phyloP scores from a whole-genome alignment of 192 early-diverging fungal genomes.

The Backusella morwellensis region DNA sequence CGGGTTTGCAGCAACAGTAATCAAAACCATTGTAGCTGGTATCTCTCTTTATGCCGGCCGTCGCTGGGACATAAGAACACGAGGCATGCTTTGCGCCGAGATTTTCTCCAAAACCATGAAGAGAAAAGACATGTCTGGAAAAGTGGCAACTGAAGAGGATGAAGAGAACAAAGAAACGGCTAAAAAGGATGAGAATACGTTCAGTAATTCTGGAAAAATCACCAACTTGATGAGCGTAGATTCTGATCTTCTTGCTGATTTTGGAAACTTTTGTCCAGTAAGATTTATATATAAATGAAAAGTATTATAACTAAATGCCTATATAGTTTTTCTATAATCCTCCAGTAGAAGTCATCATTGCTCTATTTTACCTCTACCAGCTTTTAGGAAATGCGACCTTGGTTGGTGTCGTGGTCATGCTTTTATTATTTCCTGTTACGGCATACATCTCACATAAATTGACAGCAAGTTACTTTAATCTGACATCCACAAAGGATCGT shows the following conservation, averaged over 20 bases:
- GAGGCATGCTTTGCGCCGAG: constrained; percentile 58
- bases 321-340: constrained; percentile 46
- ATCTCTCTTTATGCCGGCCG: constrained; percentile 45
- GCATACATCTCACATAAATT: constrained; percentile 19
- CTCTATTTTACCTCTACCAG: constrained; percentile 55
- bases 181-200: constrained; percentile 24
- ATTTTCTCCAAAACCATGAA: constrained; percentile 59
- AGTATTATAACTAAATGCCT: not conserved
- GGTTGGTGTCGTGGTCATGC: constrained; percentile 38
- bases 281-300: not conserved
- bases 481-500: constrained; percentile 63
- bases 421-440: constrained; percentile 37
- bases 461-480: constrained; percentile 14
- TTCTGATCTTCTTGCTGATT: constrained; percentile 46
- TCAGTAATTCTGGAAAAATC: constrained; percentile 47
- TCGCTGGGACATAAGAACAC: constrained; percentile 43
- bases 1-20: constrained; percentile 37
- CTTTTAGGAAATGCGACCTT: constrained; percentile 45
- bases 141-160: constrained; percentile 30
- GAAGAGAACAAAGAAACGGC: constrained; percentile 18
- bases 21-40: constrained; percentile 17
- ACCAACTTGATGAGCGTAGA: constrained; percentile 63
- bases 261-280: constrained; percentile 38
- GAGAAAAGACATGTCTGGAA: constrained; percentile 58
- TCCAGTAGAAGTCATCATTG: constrained; percentile 51